phyloP scores from a whole-genome alignment of 1,284 basidiomycete genomes.

The Ceratobasidium sp. region DNA sequence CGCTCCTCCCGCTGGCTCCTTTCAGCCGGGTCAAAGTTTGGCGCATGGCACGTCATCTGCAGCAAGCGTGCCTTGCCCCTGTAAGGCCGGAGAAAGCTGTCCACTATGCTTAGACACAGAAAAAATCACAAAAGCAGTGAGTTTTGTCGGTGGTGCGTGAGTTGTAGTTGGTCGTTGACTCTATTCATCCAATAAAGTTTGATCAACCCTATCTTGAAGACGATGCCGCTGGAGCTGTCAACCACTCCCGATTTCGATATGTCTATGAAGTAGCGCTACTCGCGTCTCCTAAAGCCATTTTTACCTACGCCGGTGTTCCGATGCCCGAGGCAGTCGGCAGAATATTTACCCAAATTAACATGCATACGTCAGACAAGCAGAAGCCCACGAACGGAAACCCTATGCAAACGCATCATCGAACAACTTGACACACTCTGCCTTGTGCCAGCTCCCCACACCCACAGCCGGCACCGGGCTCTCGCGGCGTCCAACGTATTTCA shows the following conservation, averaged over 20 bases:
- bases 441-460: slow-evolving; percentile 78
- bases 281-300: no score
- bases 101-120: no score
- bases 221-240: background rate
- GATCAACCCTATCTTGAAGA: slow-evolving; percentile 18
- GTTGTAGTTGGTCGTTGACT: slow-evolving; percentile 1
- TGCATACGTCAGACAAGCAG: no score
- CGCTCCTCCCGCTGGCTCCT: background rate
- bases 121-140: background rate
- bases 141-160: background rate
- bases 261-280: no score
- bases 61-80: background rate
- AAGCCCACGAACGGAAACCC: background rate
- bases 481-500: slow-evolving; percentile 71
- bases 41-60: background rate
- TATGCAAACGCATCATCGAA: slow-evolving; percentile 64
- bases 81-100: background rate
- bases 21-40: background rate
- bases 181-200: slow-evolving; percentile 25
- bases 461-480: slow-evolving; percentile 80
- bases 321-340: no score
- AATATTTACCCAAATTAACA: no score
- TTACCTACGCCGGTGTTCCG: no score
- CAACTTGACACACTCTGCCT: slow-evolving; percentile 69
- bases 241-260: background rate